phyloP scores from a whole-genome alignment of 179 eudicot genomes.

The Patellifolia procumbens region DNA sequence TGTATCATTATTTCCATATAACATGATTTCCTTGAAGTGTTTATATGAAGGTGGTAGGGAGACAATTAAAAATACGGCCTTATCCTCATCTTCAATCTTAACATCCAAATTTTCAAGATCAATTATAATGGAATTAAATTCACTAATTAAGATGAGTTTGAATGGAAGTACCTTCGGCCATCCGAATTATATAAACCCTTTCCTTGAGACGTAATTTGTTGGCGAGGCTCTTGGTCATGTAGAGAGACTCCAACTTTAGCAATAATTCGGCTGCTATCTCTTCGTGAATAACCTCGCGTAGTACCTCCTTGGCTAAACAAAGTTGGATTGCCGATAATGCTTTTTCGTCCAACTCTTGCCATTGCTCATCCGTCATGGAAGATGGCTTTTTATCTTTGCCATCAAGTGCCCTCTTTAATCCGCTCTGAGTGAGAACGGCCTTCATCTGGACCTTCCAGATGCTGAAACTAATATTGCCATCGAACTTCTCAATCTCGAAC shows the following conservation, averaged over 20 bases:
- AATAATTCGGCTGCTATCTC: neutral
- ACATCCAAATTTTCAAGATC: neutral
- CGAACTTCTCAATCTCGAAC: slow-evolving; percentile 9
- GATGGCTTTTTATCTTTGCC: neutral
- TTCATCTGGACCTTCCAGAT: slow-evolving; percentile 5
- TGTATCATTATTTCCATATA: slow-evolving; percentile 7
- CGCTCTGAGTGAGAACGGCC: neutral
- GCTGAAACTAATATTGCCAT: neutral
- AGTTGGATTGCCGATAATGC: neutral
- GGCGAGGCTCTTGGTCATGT: neutral
- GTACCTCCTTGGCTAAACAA: neutral
- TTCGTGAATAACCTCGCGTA: slow-evolving; percentile 1
- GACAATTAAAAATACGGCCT: neutral
- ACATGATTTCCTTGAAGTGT: slow-evolving; percentile 15
- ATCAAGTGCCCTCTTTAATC: neutral
- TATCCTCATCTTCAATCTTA: neutral
- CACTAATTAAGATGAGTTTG: neutral
- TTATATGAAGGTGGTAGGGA: slow-evolving; percentile 7
- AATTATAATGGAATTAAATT: neutral
- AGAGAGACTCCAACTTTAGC: neutral
- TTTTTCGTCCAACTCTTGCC: neutral
- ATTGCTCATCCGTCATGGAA: neutral
- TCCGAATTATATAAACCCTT: neutral
- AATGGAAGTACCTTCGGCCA: slow-evolving; percentile 2
- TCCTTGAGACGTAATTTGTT: neutral